phyloP scores from a whole-genome alignment of 73 alveolate species.

The Paraurostyla sp. region DNA sequence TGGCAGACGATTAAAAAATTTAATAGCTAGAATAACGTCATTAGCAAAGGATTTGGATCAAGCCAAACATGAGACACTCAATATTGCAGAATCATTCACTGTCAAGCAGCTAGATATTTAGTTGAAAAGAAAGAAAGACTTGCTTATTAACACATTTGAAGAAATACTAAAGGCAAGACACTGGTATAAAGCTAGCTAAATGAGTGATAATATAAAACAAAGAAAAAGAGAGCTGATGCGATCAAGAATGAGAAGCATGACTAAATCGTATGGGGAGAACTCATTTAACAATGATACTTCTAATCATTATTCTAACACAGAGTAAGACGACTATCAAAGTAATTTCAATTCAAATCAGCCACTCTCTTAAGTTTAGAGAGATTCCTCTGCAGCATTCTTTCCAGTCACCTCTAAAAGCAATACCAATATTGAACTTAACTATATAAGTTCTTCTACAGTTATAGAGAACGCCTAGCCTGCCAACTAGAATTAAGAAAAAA shows the following conservation, averaged over 20 bases:
- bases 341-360: too few species aligned
- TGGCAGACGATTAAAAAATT: background rate
- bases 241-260: background rate
- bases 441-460: too few species aligned
- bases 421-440: too few species aligned
- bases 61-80: background rate
- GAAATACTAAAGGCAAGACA: background rate
- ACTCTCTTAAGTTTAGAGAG: too few species aligned
- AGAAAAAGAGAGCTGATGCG: slow-evolving; percentile 3
- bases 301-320: too few species aligned
- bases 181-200: slow-evolving; percentile 33
- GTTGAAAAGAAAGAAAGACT: background rate
- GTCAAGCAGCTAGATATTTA: background rate
- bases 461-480: too few species aligned
- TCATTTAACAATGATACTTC: too few species aligned
- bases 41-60: background rate
- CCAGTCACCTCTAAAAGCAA: too few species aligned
- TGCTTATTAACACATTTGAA: background rate
- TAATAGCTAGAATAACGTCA: background rate
- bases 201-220: slow-evolving; percentile 26
- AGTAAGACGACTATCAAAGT: too few species aligned
- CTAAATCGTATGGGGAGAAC: background rate
- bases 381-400: too few species aligned
- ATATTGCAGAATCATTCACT: background rate
- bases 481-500: too few species aligned